Evolutionary conservation across 176 grass and related monocot species (phyloP), one percentile per base, ranked within the genome.

Genomic region (Oryza brachyantha): DNA sequence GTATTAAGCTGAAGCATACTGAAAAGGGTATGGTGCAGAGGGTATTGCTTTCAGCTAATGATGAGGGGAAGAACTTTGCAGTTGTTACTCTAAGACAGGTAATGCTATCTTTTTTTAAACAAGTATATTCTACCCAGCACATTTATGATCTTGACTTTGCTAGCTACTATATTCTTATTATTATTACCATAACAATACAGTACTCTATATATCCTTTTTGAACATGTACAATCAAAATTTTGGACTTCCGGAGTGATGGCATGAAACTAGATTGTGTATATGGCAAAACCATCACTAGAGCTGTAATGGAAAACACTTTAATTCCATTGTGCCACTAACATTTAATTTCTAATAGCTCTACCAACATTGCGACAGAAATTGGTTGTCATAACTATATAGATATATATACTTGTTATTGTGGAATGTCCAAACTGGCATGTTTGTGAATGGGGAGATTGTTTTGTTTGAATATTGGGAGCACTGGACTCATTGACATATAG

Each of bases 21-120:
- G 95, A 98, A 79, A 98, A 94, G 61, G 95, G 95, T 61, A 98
- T 94, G 90, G 92, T 98, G 24, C 92, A 94, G 65, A 94, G 92
- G 84, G 92, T 98, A 50, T 65, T 93, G 55, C 90, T 94, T 85
- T 94, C 92, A 79, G 79, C 96, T 31, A 98, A 94, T 85, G 96
- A 98, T 81, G 96, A 94, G 43, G 96, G 92, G 24, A 98, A 94
- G 66, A 91, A 93, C 64, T 98, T 93, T 69, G 92, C 92, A 72
- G 87, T 91, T 83, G 92, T 98, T 64, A 93, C 87, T 70, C 73
- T 98, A 72, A 92, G 96, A 85, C 92, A 98, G 92, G 96, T 94
- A 88, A 58, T 85, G 8, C 0, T 9, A 19, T 52, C 63, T 5
- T 84, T 52, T 31, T 54, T 12, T 58, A 42, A 48, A 69, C 3